phyloP scores from a whole-genome alignment of 306 rosid species.

The Astragalus glycyphyllos region DNA sequence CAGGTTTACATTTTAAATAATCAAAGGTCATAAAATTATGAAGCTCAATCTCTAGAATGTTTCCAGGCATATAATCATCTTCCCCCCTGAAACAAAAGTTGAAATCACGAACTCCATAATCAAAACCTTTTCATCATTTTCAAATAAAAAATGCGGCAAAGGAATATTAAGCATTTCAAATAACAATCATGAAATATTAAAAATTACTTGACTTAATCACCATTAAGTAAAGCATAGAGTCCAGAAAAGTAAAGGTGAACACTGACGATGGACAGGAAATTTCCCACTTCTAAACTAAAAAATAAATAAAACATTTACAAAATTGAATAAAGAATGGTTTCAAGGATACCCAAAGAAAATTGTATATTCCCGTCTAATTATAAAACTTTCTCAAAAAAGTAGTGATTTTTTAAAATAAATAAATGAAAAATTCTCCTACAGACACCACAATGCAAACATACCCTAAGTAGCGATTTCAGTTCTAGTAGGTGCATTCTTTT shows the following conservation, averaged over 20 bases:
- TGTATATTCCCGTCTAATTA: background rate
- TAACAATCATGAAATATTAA: background rate
- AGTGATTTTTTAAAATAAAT: background rate
- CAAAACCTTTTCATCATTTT: conserved; percentile 7
- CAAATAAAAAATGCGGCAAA: background rate
- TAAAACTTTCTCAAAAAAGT: background rate
- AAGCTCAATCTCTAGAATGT: conserved; percentile 87
- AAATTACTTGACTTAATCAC: background rate
- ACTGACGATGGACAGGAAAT: background rate
- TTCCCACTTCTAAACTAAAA: conserved; percentile 1
- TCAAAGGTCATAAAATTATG: conserved; percentile 88
- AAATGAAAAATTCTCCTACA: background rate
- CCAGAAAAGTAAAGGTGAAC: background rate
- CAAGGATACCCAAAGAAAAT: background rate
- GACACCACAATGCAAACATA: background rate
- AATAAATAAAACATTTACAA: background rate
- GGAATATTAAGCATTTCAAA: background rate
- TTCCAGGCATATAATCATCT: conserved; percentile 96
- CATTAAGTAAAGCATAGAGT: conserved; percentile 3
- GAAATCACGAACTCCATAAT: conserved; percentile 30
- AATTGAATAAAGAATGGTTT: background rate
- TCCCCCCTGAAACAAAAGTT: conserved; percentile 72
- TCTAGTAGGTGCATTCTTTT: background rate
- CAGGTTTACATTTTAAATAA: conserved; percentile 81
- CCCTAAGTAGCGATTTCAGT: conserved; percentile 3